Evolutionary conservation across 805 yeast genomes (phyloP), one percentile per base, ranked within the genome.

Genomic region (Aciculoconidium aculeatum): DNA sequence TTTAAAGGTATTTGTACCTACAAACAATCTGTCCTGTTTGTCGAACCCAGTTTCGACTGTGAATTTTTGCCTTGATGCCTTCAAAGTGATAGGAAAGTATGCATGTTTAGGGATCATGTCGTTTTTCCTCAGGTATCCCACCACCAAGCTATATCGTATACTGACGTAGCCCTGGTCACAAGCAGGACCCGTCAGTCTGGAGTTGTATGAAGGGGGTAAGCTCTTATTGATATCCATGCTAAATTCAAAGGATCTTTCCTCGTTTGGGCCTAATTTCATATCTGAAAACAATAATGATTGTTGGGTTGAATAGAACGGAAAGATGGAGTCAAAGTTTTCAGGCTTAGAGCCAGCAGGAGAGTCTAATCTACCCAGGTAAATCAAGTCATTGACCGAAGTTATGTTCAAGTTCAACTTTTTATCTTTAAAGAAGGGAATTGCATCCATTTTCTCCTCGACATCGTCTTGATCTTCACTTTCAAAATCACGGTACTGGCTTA

Each of bases 151-250:
- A 42, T 64, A 63, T 19, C 47, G 46, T 6, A 64, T 54, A 30
- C 66, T 57, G 2, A 60, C 41, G 32, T 49, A 47, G 2, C 68
- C 69, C 27, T 54, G 65, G 22, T 63, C 68, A 18, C 65, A 49
- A 4, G 49, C 47, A 2, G 55, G 43, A 1, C 67, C 65, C 0
- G 68, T 58, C 67, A 60, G 65, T 10, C 47, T 43, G 6, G 61
- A 40, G 37, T 64, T 64, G 41, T 64, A 64, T 9, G 61, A 51
- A 0, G 70, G 70, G 6, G 70, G 67, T 17, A 54, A 38, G 10
- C 40, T 39, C 6, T 31, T 28, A n/a, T 35, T 29, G 3, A 38
- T 39, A 1, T 52, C 55, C 31, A 59, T 42, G 23, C 37, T 45
- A 6, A 62, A 28, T 11, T 30, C 38, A 37, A 47, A 56, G 4